Evolutionary conservation across 192 early-diverging fungal genomes (phyloP).

Genomic region (Allomyces javanicus): DNA sequence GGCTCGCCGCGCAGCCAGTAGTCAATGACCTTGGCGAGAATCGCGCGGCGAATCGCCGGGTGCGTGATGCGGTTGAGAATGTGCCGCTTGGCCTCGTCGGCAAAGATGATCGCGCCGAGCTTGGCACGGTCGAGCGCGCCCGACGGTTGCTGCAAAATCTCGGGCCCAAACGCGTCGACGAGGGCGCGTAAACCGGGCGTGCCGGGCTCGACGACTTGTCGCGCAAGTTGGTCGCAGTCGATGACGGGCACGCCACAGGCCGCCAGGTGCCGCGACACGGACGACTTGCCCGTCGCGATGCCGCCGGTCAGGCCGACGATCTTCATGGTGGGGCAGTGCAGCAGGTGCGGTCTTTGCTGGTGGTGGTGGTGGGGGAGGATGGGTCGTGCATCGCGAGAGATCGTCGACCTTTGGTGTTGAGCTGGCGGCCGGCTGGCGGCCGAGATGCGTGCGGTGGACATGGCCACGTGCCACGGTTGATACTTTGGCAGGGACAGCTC

Average conservation of each 20-base stretch:
- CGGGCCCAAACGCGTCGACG: slow-evolving; percentile 52
- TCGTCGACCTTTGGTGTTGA: too few species aligned
- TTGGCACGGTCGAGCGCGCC: slow-evolving; percentile 48
- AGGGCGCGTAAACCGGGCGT: slow-evolving; percentile 48
- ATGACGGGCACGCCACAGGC: slow-evolving; percentile 49
- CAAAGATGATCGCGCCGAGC: slow-evolving; percentile 63
- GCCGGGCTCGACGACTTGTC: slow-evolving; percentile 62
- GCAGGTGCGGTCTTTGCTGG: too few species aligned
- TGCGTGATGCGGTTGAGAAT: slow-evolving; percentile 70
- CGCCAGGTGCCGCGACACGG: slow-evolving; percentile 45
- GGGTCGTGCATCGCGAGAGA: too few species aligned
- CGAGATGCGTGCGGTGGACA: too few species aligned
- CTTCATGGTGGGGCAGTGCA: slow-evolving; percentile 34
- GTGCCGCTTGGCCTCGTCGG: slow-evolving; percentile 43
- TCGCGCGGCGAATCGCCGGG: slow-evolving; percentile 66
- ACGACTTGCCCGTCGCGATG: slow-evolving; percentile 52
- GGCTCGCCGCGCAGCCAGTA: slow-evolving; percentile 47
- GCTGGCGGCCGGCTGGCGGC: too few species aligned
- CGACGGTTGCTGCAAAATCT: slow-evolving; percentile 28
- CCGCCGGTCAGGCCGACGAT: slow-evolving; percentile 88
- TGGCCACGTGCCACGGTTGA: too few species aligned
- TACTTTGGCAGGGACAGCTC: too few species aligned
- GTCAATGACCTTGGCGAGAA: slow-evolving; percentile 41
- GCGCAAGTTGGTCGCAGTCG: slow-evolving; percentile 80
- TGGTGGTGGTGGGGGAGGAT: too few species aligned